Evolutionary conservation across 495 filamentous ascomycete genomes (phyloP), one percentile per base, ranked within the genome.

Genomic region (Neurospora hispaniola): DNA sequence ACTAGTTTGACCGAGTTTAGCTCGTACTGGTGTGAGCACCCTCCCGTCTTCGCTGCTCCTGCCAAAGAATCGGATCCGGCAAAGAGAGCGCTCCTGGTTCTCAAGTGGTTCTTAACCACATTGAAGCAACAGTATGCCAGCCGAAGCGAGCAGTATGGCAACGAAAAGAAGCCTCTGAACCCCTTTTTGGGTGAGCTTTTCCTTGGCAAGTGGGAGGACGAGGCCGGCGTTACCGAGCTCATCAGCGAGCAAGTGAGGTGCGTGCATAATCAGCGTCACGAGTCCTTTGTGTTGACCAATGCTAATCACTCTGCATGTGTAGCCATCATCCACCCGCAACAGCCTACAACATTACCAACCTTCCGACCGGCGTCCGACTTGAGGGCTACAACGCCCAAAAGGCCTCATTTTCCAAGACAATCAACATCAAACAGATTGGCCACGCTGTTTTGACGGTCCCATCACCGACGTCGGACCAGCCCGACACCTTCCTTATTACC

Each of bases 371-470:
- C 42, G 88, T 99, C 41, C 90, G 92, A 82, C 86, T 99, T 4
- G 89, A 97, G 86, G 96, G 96, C 72, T 97, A 98, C 84, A 97
- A 98, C 76, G 96, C 92, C n/a, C 96, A 98, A 78, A 98, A 97
- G 80, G 96, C 94, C 8, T 94, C 91, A 31, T 97, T 98, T 80
- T 92, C 91, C 41, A 90, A 91, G 69, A 96, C 95, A 12, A 98
- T 99, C 81, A 90, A 95, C 75, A 90, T 99, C 79, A 96, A 96
- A 83, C 95, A 98, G 85, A 91, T 98, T 81, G 96, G 96, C 71
- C 95, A 98, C 77, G 94, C 95, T n/a, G 82, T 96, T 23, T 88
- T 94, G 70, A 89, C 92, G 39, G 81, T 97, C 71, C 91, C 93
- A 69, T 82, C 82, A 39, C 83, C 86, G 35, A 82, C 82, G 40